Evolutionary conservation across 495 filamentous ascomycete genomes (phyloP).

Genomic region (Arthonia radiata): DNA sequence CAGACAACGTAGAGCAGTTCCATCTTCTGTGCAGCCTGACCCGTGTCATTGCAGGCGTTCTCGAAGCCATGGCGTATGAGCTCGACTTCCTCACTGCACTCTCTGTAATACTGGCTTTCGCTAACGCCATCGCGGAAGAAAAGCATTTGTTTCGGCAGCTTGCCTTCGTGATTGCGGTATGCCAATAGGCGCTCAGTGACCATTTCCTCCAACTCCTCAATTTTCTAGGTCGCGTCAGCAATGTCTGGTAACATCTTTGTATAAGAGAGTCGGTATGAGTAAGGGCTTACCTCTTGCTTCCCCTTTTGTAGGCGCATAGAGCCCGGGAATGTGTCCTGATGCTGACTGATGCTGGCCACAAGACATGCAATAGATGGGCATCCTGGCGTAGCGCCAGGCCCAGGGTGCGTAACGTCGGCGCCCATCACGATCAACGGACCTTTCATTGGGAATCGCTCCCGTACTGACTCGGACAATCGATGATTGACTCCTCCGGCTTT

Average conservation of each 20-base stretch:
- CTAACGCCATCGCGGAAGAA: conserved; percentile 7
- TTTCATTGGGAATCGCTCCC: no score
- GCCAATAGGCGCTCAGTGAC: conserved; percentile 3
- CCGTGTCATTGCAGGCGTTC: no score
- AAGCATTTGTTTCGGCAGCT: conserved; percentile 1
- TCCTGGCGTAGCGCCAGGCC: not conserved
- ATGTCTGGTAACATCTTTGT: no score
- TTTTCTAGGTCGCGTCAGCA: no score
- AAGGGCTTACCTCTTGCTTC: conserved; percentile 4
- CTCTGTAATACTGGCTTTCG: conserved; percentile 2
- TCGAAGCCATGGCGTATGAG: no score
- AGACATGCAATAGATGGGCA: conserved; percentile 6
- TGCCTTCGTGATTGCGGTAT: not conserved
- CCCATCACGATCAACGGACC: no score
- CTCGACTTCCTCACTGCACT: conserved; percentile 3
- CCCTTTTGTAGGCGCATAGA: conserved; percentile 4
- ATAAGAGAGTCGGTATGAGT: no score
- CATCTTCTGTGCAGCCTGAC: no score
- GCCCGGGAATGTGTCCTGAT: no score
- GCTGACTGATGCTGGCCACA: conserved; percentile 4
- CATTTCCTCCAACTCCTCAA: conserved; percentile 3
- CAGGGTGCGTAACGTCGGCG: conserved; percentile 6
- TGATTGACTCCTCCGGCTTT: no score
- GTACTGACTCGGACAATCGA: no score
- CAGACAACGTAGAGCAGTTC: conserved; percentile 8